Base-by-base conservation (phyloP, 306 rosid genomes). In the Rubus parviflorus region DNA sequence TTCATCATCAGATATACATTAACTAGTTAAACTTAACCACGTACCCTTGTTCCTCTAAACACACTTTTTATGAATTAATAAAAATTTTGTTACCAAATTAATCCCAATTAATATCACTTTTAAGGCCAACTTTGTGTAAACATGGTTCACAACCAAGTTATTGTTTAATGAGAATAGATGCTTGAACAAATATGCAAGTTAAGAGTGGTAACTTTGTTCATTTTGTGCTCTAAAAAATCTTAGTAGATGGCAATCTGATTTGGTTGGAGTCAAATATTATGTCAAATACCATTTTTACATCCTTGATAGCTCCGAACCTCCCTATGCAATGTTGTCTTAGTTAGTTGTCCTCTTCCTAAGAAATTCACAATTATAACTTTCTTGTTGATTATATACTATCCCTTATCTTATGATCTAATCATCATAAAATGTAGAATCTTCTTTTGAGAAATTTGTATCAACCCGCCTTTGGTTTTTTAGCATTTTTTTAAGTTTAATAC, bases 231-330 rank as follows among this genome's bases (percentile, higher is more conserved):
- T 38, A 9, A 64, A 56, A 73, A 42, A 45, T 37, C 51, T 40
- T 54, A 25, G 16, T 42, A 22, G 54, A 57, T 73, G 38, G 40
- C 56, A 68, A 20, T 43, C 43, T 38, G n/a, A 68, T 13, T 23
- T 20, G 49, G 37, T 49, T 35, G 75, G 49, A 6, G 38, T 72
- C 25, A 35, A 73, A 56, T 54, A 53, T 53, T 2, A 41, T 70
- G 42, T 35, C 42, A 62, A 62, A 64, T 38, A 48, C 37, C 66
- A n/a, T 14, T 23, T 66, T 38, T 51, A 13, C 73, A 65, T 40
- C 65, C 49, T 75, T 56, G 80, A 68, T 9, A 42, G 58, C 67
- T 77, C 74, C 80, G 80, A 42, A 43, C 17, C 2, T 16, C 68
- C 57, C 75, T 17, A 77, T 68, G 80, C 68, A 68, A 12, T 48